Evolutionary conservation across 2,329 filamentous ascomycete species (phyloP), one percentile per base, ranked within the genome.

Genomic region (Fusarium concolor): DNA sequence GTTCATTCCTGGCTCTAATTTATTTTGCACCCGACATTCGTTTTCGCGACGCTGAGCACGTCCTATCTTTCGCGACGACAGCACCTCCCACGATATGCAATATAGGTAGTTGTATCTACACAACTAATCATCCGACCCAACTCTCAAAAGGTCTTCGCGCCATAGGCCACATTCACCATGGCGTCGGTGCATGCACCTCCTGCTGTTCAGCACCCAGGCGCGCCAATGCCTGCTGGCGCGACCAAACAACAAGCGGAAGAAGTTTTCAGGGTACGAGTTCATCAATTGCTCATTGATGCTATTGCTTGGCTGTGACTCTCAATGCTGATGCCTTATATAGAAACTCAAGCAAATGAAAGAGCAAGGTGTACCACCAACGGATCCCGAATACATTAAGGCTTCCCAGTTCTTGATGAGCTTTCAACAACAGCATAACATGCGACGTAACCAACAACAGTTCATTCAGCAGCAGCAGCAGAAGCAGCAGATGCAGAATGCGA

Each of bases 331-430:
- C 39, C 18, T 51, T 14, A 26, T 55, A 45, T 74, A 97, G 94
- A 94, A 93, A 86, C 96, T 92, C 70, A 91, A 92, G 76, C 89
- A 92, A 78, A 94, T 98, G 92, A 96, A 95, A 80, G 87, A 92
- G 56, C 86, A 90, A 74, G 94, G 94, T 71, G 90, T 96, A 24
- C 88, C 92, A 39, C 86, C 89, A 57, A 91, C 86, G 57, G 94
- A 98, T 75, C 95, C 95, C 44, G 94, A 98, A 77, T 94, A 91
- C 75, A 86, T 95, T 74, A 96, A 96, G 80, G 87, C 90, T 31
- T 90, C 93, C 54, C 89, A 91, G 65, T 89, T 96, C 63, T 86
- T 97, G 65, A 79, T 87, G 37, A 89, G 85, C 71, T 87, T 97
- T 55, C 91, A 93, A 70, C 87, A 89, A 66, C 86, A 89, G 71